Evolutionary conservation across 305 asterid genomes (phyloP).

Genomic region (Solanum hybrid): DNA sequence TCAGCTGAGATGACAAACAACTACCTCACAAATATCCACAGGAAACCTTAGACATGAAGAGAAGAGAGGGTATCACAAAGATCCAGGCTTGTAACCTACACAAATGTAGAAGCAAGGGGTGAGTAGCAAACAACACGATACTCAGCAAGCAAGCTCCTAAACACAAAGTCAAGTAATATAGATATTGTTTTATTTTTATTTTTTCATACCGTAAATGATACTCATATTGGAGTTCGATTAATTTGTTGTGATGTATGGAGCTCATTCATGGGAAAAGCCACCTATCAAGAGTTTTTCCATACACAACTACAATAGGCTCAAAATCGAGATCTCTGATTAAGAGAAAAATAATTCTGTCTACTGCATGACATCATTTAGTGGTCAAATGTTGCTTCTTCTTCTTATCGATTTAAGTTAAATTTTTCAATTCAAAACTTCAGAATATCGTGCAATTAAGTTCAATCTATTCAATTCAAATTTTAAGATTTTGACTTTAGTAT

Average conservation of each 20-base stretch:
- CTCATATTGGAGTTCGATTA: background rate
- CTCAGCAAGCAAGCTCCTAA: background rate
- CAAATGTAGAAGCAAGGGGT: background rate
- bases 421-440: background rate
- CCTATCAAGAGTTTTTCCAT: background rate
- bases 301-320: background rate
- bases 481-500: background rate
- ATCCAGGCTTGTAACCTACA: background rate
- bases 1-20: background rate
- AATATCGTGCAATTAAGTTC: background rate
- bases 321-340: background rate
- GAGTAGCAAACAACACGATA: background rate
- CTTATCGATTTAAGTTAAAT: too few relatives aligned
- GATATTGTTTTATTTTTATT: too few relatives aligned
- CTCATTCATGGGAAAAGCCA: background rate
- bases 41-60: background rate
- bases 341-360: fast-evolving
- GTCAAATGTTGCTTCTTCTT: background rate
- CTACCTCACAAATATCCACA: background rate
- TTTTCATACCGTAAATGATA: background rate
- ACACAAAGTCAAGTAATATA: background rate
- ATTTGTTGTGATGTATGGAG: background rate
- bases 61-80: background rate
- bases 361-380: background rate
- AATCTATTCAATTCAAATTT: too few relatives aligned